Evolutionary conservation across 225 moss, liverwort and hornwort genomes (phyloP), one percentile per base, ranked within the genome.

Genomic region (Neckera pumila): DNA sequence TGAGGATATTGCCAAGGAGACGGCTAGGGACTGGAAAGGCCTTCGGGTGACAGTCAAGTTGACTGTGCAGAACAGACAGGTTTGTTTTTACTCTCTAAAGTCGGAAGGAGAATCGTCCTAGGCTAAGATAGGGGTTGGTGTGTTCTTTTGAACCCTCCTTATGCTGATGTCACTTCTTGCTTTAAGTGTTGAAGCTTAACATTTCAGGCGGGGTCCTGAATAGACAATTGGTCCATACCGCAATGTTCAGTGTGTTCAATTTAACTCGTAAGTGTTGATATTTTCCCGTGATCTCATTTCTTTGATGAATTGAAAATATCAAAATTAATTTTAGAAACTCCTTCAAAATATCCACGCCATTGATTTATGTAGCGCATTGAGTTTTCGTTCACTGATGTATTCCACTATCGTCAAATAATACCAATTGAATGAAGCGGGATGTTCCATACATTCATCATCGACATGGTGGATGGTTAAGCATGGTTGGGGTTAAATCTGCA

Each of bases 1-100:
- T 86, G 92, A 93, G 51, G 93, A 92, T 79, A 93, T 92, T 40
- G 93, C 92, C 38, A 93, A 93, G 86, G 92, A 92, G 88, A 93
- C 93, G 9, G 91, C 92, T 15, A 91, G 86, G 72, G 93, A 91
- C 75, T 92, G 93, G 93, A 93, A 91, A 63, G 92, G 93, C 25
- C 86, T 92, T 18, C 89, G 92, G 17, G 92, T 93, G 25, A 92
- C 93, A 56, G 89, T 93, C 81, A 92, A 93, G 90, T 60, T 93
- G 79, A 92, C 92, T 75, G 93, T 93, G 56, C 92, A 93, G 53
- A 93, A 93, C 72, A 86, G 93, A 88, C 93, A 93, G 91, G 93
- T 93, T 51, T 36, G 84, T 36, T 67, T 5, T 59, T n/a, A 5
- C n/a, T 15, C 8, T 31, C 7, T 83, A 3, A 6, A 17, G 36